Evolutionary conservation across 306 rosid species (phyloP), one percentile per base, ranked within the genome.

Genomic region (Spatholobus suberectus): DNA sequence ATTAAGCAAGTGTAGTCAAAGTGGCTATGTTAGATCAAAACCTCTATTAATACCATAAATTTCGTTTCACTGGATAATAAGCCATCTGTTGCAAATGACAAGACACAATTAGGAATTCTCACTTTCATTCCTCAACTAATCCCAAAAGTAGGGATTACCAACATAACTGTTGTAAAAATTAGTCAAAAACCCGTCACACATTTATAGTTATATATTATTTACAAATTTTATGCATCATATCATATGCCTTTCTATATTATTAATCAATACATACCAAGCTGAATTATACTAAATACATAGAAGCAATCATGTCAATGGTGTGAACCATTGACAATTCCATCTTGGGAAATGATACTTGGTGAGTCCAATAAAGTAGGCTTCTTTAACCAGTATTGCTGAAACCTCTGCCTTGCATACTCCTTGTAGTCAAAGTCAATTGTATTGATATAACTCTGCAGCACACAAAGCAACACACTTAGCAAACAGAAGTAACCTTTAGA

Each of bases 341-440:
- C 70, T 24, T 73, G 66, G 3, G 58, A 44, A 18, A 49, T 17
- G 23, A 77, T 34, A 23, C 43, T 80, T 20, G 76, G 54, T 43
- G 85, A 84, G 70, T 85, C 90, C 90, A 91, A 59, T 41, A 93
- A 41, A 57, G 82, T 75, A 10, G 77, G 75, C 82, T 92, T 96
- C 75, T 79, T 89, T 65, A 87, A 20, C 92, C 91, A 29, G 85
- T 92, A 96, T 70, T 96, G 97, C 73, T 83, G 49, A 79, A 96
- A 90, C 89, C 99, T 91, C 85, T 96, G 99, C 77, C 90, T 91
- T 18, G 97, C 98, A 70, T 92, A 96, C 75, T 91, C 97, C 74
- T 85, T 57, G 91, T 96, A 96, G 80, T 96, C 95, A 69, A 96
- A 96, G 44, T 96, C 98, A 44, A 96, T 96, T 73, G 87, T 87